These are phyloP conservation scores for Jatropha podagrica DNA, from an alignment of 441 rosid species.

Conservation along the genomic window DNA sequence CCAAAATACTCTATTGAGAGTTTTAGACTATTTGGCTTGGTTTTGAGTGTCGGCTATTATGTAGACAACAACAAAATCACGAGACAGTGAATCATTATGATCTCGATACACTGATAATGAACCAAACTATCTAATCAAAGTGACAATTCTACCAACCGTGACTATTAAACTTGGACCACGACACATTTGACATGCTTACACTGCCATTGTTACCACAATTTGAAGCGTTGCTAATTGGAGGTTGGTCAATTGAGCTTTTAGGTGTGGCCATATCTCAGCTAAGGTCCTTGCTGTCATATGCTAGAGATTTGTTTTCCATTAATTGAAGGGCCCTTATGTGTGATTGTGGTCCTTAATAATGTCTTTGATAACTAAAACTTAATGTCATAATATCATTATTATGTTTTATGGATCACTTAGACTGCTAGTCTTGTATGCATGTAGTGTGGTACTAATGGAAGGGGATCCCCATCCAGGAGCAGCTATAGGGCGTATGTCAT, in stretches of 20 bases:
- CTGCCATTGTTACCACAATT: no score
- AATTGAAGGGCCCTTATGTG: background rate
- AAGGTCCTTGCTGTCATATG: background rate
- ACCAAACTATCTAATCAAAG: no score
- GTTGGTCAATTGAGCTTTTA: background rate
- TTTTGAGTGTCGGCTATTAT: no score
- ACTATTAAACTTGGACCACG: no score
- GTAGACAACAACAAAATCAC: no score
- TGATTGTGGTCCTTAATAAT: background rate
- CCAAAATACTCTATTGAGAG: background rate
- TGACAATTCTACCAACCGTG: no score
- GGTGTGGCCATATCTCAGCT: background rate
- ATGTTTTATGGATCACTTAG: slow-evolving; percentile 2
- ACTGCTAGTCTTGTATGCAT: slow-evolving; percentile 16
- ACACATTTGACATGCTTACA: no score
- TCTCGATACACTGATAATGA: no score
- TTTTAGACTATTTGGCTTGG: background rate
- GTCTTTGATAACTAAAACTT: background rate
- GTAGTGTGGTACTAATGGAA: slow-evolving; percentile 84
- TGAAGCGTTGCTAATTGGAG: no score
- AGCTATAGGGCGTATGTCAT: slow-evolving; percentile 80
- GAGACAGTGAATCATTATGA: no score
- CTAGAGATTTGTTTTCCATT: background rate
- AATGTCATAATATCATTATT: background rate
- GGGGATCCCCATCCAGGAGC: slow-evolving; percentile 94